phyloP scores from a whole-genome alignment of 495 filamentous ascomycete species.

The Hyphodiscus hymeniophilus region DNA sequence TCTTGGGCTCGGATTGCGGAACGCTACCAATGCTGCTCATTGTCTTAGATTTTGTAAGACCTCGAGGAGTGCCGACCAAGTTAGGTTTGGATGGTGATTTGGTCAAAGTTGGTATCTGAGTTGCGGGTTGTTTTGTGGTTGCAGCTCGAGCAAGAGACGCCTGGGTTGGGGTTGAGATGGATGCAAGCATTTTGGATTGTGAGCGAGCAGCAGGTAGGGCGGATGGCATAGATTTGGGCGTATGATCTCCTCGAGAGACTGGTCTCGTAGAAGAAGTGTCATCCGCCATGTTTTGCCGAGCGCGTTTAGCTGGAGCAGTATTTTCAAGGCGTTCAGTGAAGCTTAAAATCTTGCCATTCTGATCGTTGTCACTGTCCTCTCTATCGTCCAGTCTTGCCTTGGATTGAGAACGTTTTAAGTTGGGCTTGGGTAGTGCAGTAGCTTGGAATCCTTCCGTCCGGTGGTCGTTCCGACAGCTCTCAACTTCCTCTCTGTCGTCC shows the following conservation, averaged over 20 bases:
- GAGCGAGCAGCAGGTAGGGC: slow-evolving; percentile 21
- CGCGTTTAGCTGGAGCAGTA: slow-evolving; percentile 21
- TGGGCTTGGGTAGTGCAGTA: slow-evolving; percentile 24
- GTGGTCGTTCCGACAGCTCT: slow-evolving; percentile 12
- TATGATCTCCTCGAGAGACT: slow-evolving; percentile 31
- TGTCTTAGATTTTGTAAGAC: slow-evolving; percentile 27
- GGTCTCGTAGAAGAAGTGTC: slow-evolving; percentile 36
- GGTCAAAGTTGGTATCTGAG: slow-evolving; percentile 32
- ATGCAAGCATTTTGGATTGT: slow-evolving; percentile 32
- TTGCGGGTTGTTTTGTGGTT: slow-evolving; percentile 44
- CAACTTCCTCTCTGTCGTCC: slow-evolving; percentile 35
- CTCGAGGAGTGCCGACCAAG: slow-evolving; percentile 8
- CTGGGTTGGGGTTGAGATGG: slow-evolving; percentile 71
- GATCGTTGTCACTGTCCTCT: slow-evolving; percentile 8
- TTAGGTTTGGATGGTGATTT: slow-evolving; percentile 19
- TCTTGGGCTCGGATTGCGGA: slow-evolving; percentile 9
- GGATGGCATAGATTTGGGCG: slow-evolving; percentile 29
- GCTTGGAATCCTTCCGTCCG: slow-evolving; percentile 22
- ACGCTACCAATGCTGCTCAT: slow-evolving; percentile 25
- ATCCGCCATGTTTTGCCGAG: slow-evolving; percentile 33
- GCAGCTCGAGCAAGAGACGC: slow-evolving; percentile 60
- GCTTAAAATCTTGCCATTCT: slow-evolving; percentile 13
- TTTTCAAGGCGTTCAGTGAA: slow-evolving; percentile 24
- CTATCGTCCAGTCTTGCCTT: slow-evolving; percentile 61
- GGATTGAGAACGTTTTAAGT: slow-evolving; percentile 67